Evolutionary conservation across 2,329 filamentous ascomycete species (phyloP).

Genomic region (Pezicula radicicola): DNA sequence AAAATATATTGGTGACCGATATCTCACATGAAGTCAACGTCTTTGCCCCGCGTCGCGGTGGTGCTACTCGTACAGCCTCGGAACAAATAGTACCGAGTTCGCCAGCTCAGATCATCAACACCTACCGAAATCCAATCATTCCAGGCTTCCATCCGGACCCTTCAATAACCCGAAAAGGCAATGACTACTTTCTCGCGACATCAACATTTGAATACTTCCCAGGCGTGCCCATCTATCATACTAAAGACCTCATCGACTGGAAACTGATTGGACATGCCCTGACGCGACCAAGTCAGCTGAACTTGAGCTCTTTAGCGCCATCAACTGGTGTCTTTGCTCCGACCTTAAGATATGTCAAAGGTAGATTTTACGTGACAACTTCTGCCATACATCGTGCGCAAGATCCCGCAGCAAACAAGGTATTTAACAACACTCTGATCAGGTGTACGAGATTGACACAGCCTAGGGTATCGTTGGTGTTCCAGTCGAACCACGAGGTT

Average conservation of each 20-base stretch:
- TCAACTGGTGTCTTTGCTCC: constrained; percentile 47
- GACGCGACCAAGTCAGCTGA: constrained; percentile 46
- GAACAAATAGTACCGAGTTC: no score
- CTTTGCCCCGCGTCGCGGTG: no score
- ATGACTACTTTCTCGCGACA: constrained; percentile 56
- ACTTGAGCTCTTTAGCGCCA: constrained; percentile 49
- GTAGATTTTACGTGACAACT: constrained; percentile 44
- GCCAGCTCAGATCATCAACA: no score
- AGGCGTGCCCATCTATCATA: constrained; percentile 58
- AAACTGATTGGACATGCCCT: constrained; percentile 49
- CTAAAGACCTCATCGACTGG: constrained; percentile 50
- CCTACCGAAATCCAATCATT: constrained; percentile 1
- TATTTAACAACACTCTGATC: no score
- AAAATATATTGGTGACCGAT: no score
- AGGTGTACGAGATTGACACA: no score
- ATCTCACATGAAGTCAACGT: no score
- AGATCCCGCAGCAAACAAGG: no score
- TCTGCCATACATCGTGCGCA: no score
- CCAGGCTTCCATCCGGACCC: constrained; percentile 61
- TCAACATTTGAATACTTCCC: constrained; percentile 63
- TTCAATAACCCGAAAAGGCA: constrained; percentile 39
- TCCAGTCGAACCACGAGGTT: constrained; percentile 48
- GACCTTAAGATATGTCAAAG: constrained; percentile 41
- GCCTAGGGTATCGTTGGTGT: no score
- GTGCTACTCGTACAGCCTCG: no score